Percentiles rank a stretch among this genome's conserved stretches.
Conservation (phyloP, 345 rosid species). For the Excoecaria cochinchinensis region DNA sequence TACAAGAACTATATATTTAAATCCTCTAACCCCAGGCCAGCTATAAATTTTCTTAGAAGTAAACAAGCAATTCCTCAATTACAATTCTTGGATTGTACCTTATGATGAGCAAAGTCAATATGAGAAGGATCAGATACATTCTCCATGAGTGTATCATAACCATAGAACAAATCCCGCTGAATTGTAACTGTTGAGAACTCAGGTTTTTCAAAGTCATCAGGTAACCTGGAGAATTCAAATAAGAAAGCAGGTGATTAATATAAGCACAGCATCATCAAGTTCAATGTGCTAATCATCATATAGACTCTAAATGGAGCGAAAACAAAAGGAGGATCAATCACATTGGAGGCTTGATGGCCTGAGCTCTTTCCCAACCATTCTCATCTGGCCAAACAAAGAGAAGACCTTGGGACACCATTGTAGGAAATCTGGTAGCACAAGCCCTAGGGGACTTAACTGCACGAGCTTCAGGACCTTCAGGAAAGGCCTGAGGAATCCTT, state of each 20-base stretch:
- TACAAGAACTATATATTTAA: not conserved
- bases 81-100: conserved; percentile 40
- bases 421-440: conserved; percentile 72
- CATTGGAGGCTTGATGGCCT: conserved; percentile 69
- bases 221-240: conserved; percentile 55
- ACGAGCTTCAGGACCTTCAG: conserved; percentile 94
- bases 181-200: conserved; percentile 85
- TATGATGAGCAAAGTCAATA: conserved; percentile 96
- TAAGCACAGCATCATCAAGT: not conserved
- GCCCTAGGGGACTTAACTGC: conserved; percentile 81
- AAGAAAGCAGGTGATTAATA: conserved; percentile 10
- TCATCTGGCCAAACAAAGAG: conserved; percentile 99
- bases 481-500: conserved; percentile 76
- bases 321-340: conserved; percentile 23
- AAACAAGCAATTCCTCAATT: conserved; percentile 2
- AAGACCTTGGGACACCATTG: conserved; percentile 90
- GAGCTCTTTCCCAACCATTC: conserved; percentile 83
- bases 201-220: conserved; percentile 80
- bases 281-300: not conserved
- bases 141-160: conserved; percentile 96
- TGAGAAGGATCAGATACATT: conserved; percentile 99
- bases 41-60: not conserved
- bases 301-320: conserved; percentile 8
- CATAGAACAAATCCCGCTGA: conserved; percentile 89
- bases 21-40: not conserved